Base-by-base conservation (phyloP, 139 green algal genomes). In the Chlorokybus atmophyticus region DNA sequence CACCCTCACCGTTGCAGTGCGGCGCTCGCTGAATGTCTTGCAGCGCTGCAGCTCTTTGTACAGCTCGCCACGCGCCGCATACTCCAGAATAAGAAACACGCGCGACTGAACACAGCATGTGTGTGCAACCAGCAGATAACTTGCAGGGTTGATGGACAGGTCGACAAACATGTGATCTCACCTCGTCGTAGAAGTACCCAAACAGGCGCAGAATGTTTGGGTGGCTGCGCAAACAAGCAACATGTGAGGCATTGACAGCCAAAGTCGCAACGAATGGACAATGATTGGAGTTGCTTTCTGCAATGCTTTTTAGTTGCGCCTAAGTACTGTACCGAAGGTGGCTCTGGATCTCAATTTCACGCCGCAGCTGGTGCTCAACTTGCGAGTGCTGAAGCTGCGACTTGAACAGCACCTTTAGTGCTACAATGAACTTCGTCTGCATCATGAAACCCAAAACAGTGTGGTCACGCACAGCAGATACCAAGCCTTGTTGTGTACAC, bases 41-140 rank as follows among this genome's bases (percentile, higher is more conserved):
- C 40, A 49, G 25, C 68, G 64, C 63, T 94, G 83, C 55, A 98
- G 78, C 75, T 97, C 80, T 64, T 93, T 91, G 79, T 95, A 98
- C 57, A 98, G 82, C 80, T 98, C 90, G 1, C 90, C 80, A 32
- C 49, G 23, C n/a, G 68, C 74, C 14, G 90, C 90, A 59, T 91
- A 98, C 79, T 98, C 90, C 50, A 98, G 77, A 57, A 98, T 95
- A 17, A 98, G 83, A 69, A 93, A 97, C n/a, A 98, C 84, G 23
- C 85, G 79, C 10, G 10, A 10, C 35, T 44, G 35, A 10, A 14
- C 10, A 10, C 35, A 44, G 35, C 35, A 14, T 14, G 14, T 10
- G 10, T 10, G 35, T 14, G 35, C 10, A 10, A 10, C 10, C 14
- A 14, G 14, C 35, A 10, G 35, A 21, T 10, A 44, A 44, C 10